Evolutionary conservation across 192 early-diverging fungal genomes (phyloP), one percentile per base, ranked within the genome.

Genomic region (Coemansia sp.): DNA sequence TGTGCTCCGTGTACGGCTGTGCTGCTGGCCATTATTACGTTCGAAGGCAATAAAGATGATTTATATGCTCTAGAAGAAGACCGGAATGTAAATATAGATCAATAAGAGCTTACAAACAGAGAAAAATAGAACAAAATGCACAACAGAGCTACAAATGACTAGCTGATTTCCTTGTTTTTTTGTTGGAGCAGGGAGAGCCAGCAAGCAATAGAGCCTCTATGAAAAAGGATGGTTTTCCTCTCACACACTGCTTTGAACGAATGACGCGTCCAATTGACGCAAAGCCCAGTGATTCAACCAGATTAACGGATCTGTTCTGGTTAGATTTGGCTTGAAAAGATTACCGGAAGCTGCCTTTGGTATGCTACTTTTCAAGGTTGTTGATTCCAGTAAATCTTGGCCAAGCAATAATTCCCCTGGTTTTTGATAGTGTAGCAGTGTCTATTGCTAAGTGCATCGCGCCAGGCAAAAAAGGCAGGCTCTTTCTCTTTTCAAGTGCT

Each of bases 21-120:
- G 58, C 77, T 75, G 59, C 70, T 72, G 10, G 79, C 70, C 79
- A 81, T 81, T 67, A 17, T 42, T 44, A 22, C 39, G 5, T 13
- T 59, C 16, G 38, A 0, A 4, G 12, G 12, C 25, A 54, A 25
- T 25, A 17, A 13, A 20, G 51, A 20, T 54, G 16, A 25, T 25
- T 25, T 25, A 25, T 25, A 25, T 2, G 25, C 25, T 2, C 25
- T 25, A 25, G 25, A 25, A 25, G 25, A 25, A 25, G 25, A 25
- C 25, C 25, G 25, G 25, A 25, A 25, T 25, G 25, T 25, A 25
- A 54, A 54, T 25, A 1, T 9, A 11, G 8, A 25, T 17, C 10
- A 8, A 54, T 25, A 22, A 54, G 25, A 54, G 48, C 48, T 25
- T 50, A 50, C 16, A 50, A 50, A 17, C 48, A 5, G 48, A 54